Evolutionary conservation across 1,139 yeast species (phyloP).

Genomic region (Arxiozyma heterogenica): DNA sequence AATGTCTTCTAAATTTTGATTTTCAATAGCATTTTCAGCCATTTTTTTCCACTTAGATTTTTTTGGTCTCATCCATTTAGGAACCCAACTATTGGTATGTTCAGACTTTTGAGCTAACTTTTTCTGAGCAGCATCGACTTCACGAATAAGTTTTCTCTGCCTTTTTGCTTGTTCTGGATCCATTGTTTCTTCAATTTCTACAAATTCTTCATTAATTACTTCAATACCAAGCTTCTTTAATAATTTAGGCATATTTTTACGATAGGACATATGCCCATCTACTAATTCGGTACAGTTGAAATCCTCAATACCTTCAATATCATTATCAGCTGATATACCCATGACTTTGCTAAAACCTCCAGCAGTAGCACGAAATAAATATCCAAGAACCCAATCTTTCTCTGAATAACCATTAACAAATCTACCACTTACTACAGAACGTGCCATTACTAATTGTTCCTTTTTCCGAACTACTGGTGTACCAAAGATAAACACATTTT

Average conservation of each 20-base stretch:
- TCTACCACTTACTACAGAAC: constrained; percentile 83
- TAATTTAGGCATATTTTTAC: constrained; percentile 83
- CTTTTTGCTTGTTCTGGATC: constrained; percentile 80
- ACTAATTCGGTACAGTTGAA: constrained; percentile 79
- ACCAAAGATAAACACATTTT: constrained; percentile 82
- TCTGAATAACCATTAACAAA: constrained; percentile 85
- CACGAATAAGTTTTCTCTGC: constrained; percentile 69
- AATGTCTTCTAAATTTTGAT: constrained; percentile 11
- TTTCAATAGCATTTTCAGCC: constrained; percentile 58
- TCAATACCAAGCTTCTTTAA: constrained; percentile 66
- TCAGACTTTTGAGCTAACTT: constrained; percentile 41
- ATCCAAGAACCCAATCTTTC: constrained; percentile 95
- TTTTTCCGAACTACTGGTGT: constrained; percentile 74
- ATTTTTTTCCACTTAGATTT: constrained; percentile 49
- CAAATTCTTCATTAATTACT: constrained; percentile 80
- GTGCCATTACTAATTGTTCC: constrained; percentile 70
- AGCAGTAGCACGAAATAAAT: constrained; percentile 87
- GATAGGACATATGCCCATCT: constrained; percentile 94
- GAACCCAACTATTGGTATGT: constrained; percentile 39
- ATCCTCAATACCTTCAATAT: constrained; percentile 62
- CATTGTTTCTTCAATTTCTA: constrained; percentile 85
- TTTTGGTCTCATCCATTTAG: constrained; percentile 63
- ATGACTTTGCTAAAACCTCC: constrained; percentile 89
- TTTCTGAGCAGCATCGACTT: constrained; percentile 77
- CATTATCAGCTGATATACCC: constrained; percentile 72